Base-by-base conservation (phyloP, 176 grass and related monocot species). In the Musa troglodytarum region DNA sequence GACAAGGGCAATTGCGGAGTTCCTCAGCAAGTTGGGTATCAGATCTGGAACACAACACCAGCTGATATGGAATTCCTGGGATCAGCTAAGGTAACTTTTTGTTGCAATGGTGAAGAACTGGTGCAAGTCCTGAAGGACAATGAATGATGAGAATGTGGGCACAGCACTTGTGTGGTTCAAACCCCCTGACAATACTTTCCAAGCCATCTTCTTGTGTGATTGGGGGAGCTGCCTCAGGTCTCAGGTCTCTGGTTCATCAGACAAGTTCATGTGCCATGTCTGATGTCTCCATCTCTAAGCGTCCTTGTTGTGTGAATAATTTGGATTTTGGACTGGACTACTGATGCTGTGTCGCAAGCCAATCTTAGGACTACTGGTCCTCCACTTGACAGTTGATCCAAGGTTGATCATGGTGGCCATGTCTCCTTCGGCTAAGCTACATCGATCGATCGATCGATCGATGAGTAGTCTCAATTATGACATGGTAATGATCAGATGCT, bases 261-360 rank as follows among this genome's bases (percentile, higher is more conserved):
- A 70, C 68, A 70, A 3, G 21, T 50, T 8, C 68, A 70, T 70
- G 68, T 70, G 68, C 68, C 8, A 51, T 70, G 43, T 70, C 34
- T 49, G 16, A 51, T 70, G 43, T 70, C 34, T 49, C 34, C 25
- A 26, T 69, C 16, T 50, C 43, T n/a, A 19, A 17, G 28, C 10
- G 34, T 50, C 20, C 43, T 50, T 50, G 22, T 70, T 49, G 50
- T 52, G 8, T 20, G 2, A 51, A 70, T 70, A n/a, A 70, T 70
- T 70, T n/a, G 15, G 49, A n/a, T 10, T n/a, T 50, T 70, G 8
- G 43, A 21, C 20, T 50, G 16, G 2, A 51, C 17, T 2, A 52
- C 15, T 3, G 20, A 9, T 20, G 8, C 67, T 20, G 15, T 17
- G 11, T 49, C 6, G 43, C 9, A n/a, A 51, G 34, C 34, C 49